Evolutionary conservation across 257 asterid species (phyloP).

Genomic region (Coffea canephora): DNA sequence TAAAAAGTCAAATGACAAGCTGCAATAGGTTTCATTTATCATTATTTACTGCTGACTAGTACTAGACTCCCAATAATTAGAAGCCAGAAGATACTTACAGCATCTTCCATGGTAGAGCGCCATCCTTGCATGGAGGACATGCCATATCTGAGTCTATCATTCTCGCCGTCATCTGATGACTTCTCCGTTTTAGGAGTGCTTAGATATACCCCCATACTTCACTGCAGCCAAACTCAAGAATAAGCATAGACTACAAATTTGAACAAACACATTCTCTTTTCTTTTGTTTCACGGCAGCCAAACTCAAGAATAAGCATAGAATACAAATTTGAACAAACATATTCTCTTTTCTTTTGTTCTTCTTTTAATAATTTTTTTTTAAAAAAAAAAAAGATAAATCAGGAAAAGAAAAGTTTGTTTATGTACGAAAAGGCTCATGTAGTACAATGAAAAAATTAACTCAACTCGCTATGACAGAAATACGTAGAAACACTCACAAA

Average conservation of each 20-base stretch:
- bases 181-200: slow-evolving; percentile 88
- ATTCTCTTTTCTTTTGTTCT: neutral
- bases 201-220: slow-evolving; percentile 78
- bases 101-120: slow-evolving; percentile 96
- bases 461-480: neutral
- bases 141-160: slow-evolving; percentile 69
- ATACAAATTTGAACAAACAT: neutral
- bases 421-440: neutral
- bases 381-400: neutral
- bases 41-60: neutral
- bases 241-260: neutral
- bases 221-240: slow-evolving; percentile 32
- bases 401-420: neutral
- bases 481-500: neutral
- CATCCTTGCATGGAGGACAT: slow-evolving; percentile 95
- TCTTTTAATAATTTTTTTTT: no score
- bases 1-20: neutral
- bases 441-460: neutral
- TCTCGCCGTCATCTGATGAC: slow-evolving; percentile 78
- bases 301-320: neutral
- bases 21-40: neutral
- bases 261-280: neutral
- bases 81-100: slow-evolving; percentile 53
- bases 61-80: neutral
- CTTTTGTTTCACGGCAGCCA: slow-evolving; percentile 31